Evolutionary conservation across 768 basidiomycete species (phyloP), one percentile per base, ranked within the genome.

Genomic region (Lactarius sanguifluus): DNA sequence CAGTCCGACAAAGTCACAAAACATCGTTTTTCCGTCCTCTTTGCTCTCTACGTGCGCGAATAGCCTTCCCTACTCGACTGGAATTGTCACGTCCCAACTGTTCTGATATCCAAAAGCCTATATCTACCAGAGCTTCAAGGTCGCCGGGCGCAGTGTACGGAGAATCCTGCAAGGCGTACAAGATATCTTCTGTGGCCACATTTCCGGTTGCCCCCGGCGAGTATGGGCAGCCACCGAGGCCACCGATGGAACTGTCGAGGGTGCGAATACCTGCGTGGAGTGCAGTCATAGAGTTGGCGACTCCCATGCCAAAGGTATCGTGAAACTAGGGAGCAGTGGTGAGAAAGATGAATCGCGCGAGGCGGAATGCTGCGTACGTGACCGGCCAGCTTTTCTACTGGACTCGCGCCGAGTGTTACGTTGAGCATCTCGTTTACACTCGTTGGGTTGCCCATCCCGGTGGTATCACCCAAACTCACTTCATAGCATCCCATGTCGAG

Each of bases 151-250:
- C 86, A 5, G 79, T 82, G 74, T 86, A 86, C 56, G 78, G 78
- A 7, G 87, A 88, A 59, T 78, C 86, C 71, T 81, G 83, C 9
- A 98, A 82, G 0, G 91, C 90, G 69, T 97, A 94, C 10, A 96
- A 80, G 1, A 96, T 85, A 70, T 96, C 92, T 71, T 98, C 96
- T 0, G 96, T 98, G 0, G 94, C 89, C 20, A 97, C 92, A 71
- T 97, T 97, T 18, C 96, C 96, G 0, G 94, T 95, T 16, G 96
- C 95, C 6, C 95, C 95, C 2, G 96, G 96, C 1, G 96, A 94
- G 77, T 93, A 98, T 3, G 96, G 96, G 73, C 96, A 98, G 20
- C 96, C 94, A 3, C 96, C 96, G 1, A 98, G 86, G 0, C 96
- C 95, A 20, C 89, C 94, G 20, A 97, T 86, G 1, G 90, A 88